Conservation (phyloP, 2,329 filamentous ascomycete genomes). For the Hirsutella rhossiliensis region DNA sequence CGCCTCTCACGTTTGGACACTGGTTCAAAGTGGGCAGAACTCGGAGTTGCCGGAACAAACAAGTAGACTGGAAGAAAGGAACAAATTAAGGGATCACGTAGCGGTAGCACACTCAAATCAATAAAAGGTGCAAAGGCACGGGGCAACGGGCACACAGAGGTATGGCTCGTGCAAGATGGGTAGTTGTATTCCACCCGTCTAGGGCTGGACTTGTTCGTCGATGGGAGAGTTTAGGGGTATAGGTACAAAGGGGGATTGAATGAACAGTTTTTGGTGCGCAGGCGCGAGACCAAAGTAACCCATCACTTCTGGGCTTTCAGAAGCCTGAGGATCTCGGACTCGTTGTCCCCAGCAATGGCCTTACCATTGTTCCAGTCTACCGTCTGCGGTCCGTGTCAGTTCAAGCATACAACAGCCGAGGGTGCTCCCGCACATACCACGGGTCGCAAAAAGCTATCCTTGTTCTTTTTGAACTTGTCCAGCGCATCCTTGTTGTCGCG, state of each 20-base stretch:
- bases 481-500: slow-evolving; percentile 64
- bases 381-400: slow-evolving; percentile 23
- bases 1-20: too few species aligned
- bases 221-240: background rate
- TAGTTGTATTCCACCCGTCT: too few species aligned
- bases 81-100: too few species aligned
- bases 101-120: too few species aligned
- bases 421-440: slow-evolving; percentile 45
- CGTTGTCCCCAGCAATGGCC: slow-evolving; percentile 63
- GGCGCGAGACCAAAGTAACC: background rate
- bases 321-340: slow-evolving; percentile 83
- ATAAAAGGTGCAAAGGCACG: too few species aligned
- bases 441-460: slow-evolving; percentile 59
- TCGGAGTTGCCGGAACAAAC: too few species aligned
- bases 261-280: background rate
- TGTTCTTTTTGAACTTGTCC: slow-evolving; percentile 61
- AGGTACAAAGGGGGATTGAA: background rate
- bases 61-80: too few species aligned
- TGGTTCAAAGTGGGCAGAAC: too few species aligned
- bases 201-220: too few species aligned
- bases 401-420: background rate
- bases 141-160: too few species aligned
- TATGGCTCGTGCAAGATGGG: too few species aligned
- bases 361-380: slow-evolving; percentile 94
- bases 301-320: slow-evolving; percentile 42